phyloP scores from a whole-genome alignment of 805 yeast species.

The Millerozyma acaciae region DNA sequence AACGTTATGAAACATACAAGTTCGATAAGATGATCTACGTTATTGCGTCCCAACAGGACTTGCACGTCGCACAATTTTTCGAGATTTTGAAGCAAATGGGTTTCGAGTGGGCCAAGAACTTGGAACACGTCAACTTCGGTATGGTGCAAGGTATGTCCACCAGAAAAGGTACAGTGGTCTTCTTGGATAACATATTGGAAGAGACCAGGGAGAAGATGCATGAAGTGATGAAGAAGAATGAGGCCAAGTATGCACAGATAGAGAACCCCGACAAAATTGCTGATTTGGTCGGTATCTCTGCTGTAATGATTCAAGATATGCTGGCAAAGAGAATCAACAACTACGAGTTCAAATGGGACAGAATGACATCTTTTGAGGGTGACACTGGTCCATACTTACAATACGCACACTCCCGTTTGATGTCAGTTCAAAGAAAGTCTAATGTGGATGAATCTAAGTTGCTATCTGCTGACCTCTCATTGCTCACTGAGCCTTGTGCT shows the following conservation, averaged over 20 bases:
- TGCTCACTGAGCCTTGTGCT: constrained; percentile 71
- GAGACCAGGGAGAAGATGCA: constrained; percentile 94
- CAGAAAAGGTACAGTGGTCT: constrained; percentile 97
- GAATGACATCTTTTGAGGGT: constrained; percentile 98
- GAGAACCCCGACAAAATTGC: constrained; percentile 94
- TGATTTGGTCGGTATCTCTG: constrained; percentile 92
- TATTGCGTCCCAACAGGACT: constrained; percentile 93
- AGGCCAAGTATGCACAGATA: constrained; percentile 85
- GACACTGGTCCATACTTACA: constrained; percentile 99
- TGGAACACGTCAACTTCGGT: constrained; percentile 89
- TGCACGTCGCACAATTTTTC: constrained; percentile 90
- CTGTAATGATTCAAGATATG: constrained; percentile 99
- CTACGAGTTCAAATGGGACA: constrained; percentile 95
- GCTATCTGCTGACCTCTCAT: constrained; percentile 50
- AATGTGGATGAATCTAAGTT: constrained; percentile 39
- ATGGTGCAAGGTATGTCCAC: constrained; percentile 99
- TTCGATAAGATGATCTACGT: constrained; percentile 97
- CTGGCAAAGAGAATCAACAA: constrained; percentile 94
- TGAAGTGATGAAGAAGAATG: constrained; percentile 92
- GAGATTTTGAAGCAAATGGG: constrained; percentile 91
- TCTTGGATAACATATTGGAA: constrained; percentile 87
- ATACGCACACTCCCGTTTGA: constrained; percentile 95
- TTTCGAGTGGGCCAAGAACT: constrained; percentile 75
- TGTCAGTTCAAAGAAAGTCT: constrained; percentile 90
- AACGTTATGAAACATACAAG: constrained; percentile 76